These are phyloP conservation scores for Wickerhamomyces ciferrii DNA, from an alignment of 805 yeast genomes.

Conservation along the genomic window DNA sequence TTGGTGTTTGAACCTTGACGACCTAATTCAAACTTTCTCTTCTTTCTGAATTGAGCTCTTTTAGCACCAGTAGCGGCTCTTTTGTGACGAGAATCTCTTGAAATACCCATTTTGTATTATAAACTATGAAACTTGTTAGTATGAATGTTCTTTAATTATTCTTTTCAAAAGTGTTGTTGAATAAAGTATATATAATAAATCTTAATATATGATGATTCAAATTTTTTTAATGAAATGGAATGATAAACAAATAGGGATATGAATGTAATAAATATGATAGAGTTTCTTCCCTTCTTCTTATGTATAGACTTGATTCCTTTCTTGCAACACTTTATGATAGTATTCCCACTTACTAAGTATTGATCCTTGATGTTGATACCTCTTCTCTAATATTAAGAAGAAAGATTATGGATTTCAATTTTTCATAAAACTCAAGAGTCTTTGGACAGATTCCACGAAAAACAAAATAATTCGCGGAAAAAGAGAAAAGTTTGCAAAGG, in stretches of 20 bases:
- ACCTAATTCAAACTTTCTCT: conserved; percentile 99
- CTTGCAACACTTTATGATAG: background rate
- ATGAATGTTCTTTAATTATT: background rate
- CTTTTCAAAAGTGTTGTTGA: background rate
- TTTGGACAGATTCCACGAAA: background rate
- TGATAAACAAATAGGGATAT: too few relatives aligned
- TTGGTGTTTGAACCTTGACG: conserved; percentile 99
- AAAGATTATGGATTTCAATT: background rate
- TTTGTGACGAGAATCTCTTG: conserved; percentile 99
- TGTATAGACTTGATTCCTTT: background rate
- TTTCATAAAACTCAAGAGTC: conserved; percentile 1
- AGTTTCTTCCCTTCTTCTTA: background rate
- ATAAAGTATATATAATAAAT: background rate
- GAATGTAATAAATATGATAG: too few relatives aligned
- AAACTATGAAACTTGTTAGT: conserved; percentile 8
- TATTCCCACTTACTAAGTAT: background rate
- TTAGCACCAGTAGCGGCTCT: conserved; percentile 99
- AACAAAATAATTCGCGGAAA: background rate
- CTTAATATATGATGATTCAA: too few relatives aligned
- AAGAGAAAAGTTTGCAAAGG: background rate
- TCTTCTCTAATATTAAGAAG: background rate
- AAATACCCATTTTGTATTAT: conserved; percentile 87
- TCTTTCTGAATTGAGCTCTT: conserved; percentile 99
- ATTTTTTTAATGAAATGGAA: too few relatives aligned
- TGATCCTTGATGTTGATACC: conserved; percentile 1